Conservation (phyloP, 1,139 yeast genomes). For the Yamadazyma mexicana region DNA sequence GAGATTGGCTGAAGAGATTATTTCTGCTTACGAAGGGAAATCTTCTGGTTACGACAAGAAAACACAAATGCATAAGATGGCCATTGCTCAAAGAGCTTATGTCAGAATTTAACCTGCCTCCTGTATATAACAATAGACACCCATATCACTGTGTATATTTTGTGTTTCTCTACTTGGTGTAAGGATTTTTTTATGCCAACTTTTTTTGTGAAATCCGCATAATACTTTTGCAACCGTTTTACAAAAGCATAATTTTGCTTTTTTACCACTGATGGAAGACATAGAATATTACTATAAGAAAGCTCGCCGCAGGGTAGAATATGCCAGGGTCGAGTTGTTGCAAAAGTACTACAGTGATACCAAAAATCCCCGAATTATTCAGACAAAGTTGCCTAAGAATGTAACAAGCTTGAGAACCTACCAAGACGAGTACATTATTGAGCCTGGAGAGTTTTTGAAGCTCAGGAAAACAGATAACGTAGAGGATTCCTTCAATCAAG, state of each 20-base stretch:
- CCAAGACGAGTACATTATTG: conserved; percentile 24
- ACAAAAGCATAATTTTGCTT: not conserved
- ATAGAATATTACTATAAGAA: conserved; percentile 18
- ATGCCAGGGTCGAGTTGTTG: conserved; percentile 35
- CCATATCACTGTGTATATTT: not conserved
- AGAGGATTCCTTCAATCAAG: too few relatives aligned
- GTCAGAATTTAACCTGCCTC: conserved; percentile 37
- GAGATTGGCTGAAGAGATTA: conserved; percentile 85
- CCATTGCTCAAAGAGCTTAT: conserved; percentile 80
- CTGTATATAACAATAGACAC: conserved; percentile 9
- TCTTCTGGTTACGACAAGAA: conserved; percentile 85
- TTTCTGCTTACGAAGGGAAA: conserved; percentile 74
- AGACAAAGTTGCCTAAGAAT: conserved; percentile 34
- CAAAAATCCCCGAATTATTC: conserved; percentile 39
- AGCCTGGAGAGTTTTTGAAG: conserved; percentile 22
- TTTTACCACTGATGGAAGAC: conserved; percentile 8
- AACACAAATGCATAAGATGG: conserved; percentile 79
- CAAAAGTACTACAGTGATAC: conserved; percentile 44
- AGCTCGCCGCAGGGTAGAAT: conserved; percentile 27
- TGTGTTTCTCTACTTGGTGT: not conserved
- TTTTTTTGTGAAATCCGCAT: conserved; percentile 7
- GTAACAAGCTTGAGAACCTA: conserved; percentile 37
- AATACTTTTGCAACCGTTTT: conserved; percentile 1
- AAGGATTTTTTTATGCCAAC: too few relatives aligned
- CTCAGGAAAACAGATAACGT: not conserved